These are phyloP conservation scores for Babesia sp. DNA, from an alignment of 169 alveolate species.

Conservation along the genomic window DNA sequence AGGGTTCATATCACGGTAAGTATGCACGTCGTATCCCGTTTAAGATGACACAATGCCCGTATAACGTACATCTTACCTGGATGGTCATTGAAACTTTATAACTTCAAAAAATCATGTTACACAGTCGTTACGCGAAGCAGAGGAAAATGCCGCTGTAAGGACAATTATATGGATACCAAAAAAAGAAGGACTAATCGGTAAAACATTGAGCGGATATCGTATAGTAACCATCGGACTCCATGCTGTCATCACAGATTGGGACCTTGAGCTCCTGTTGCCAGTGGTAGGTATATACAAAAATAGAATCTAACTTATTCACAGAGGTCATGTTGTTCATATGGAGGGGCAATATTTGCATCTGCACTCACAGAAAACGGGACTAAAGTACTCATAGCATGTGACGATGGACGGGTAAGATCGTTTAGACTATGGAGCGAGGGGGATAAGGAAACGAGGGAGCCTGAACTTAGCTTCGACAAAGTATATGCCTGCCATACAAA, in stretches of 20 bases:
- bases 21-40: not conserved
- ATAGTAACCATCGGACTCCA: constrained; percentile 58
- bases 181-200: constrained; percentile 11
- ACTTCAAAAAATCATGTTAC: not conserved
- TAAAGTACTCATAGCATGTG: constrained; percentile 57
- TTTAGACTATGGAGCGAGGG: constrained; percentile 46
- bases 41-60: no score
- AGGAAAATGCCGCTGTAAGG: constrained; percentile 37
- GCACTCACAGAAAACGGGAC: constrained; percentile 27
- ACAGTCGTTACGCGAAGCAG: constrained; percentile 55
- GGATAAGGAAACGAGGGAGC: constrained; percentile 12
- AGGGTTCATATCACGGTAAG: constrained; percentile 52
- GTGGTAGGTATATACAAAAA: constrained; percentile 11
- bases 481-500: constrained; percentile 53
- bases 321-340: constrained; percentile 59
- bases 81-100: no score
- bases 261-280: constrained; percentile 42
- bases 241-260: constrained; percentile 66
- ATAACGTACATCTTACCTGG: no score
- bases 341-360: constrained; percentile 68
- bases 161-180: constrained; percentile 57
- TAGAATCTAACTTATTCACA: not conserved
- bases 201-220: constrained; percentile 43
- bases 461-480: constrained; percentile 40
- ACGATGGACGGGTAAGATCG: constrained; percentile 54